Evolutionary conservation across 257 asterid genomes (phyloP), one percentile per base, ranked within the genome.

Genomic region (Anisodus acutangulus): DNA sequence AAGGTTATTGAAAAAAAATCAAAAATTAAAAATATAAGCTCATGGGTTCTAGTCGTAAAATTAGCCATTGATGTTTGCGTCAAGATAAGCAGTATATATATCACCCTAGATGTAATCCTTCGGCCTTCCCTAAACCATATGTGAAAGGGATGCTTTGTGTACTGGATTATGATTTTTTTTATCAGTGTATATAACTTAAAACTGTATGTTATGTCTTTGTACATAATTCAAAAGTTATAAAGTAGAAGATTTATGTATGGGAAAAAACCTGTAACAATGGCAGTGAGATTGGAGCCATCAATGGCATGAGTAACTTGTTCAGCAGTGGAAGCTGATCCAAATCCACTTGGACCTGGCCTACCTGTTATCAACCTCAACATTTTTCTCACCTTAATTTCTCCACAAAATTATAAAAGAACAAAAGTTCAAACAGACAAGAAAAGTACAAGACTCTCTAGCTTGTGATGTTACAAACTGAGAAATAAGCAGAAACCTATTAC

Each of bases 271-370:
- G 81, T 74, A 13, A 74, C 62, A 49, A 74, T 74, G 45, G 81
- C 81, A 19, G 97, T 95, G 87, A 92, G 96, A 83, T 80, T 74
- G 31, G 91, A 15, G 43, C 94, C 97, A 86, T 95, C 94, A 59
- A 92, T 85, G 79, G 90, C 95, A 19, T 88, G 84, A 3, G 97
- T 90, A 22, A 92, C 98, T 31, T 91, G 88, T 59, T 92, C 95
- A 35, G 98, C 98, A 2, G 96, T 93, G 5, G 98, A 92, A 83
- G 91, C 87, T 17, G 95, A 95, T 59, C 98, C 98, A 69, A 93
- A 95, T 0, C 98, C 97, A 80, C 92, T 92, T 15, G 91, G 90
- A 47, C 98, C 98, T 22, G 90, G 83, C 1, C 64, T 87, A 72
- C 97, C 98, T 6, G 97, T 90, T 7, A 93, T 72, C 83, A 85